These are phyloP conservation scores for Phlebiopsis flavidoalba DNA, from an alignment of 768 basidiomycete species.

Conservation along the genomic window DNA sequence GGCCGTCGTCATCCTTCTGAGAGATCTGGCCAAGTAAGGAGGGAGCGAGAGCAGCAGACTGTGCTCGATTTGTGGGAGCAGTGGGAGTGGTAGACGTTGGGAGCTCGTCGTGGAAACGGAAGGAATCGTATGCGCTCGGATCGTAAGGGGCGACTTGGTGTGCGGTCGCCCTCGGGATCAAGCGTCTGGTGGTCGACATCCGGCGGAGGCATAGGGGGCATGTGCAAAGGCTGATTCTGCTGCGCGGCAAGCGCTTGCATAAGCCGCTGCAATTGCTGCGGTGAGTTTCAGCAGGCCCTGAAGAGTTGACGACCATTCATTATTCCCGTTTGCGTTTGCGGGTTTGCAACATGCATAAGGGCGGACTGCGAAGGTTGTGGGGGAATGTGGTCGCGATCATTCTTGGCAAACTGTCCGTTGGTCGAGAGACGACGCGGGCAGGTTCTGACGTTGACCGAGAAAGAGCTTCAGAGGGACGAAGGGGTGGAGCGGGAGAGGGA, in stretches of 20 bases:
- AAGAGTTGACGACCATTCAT: constrained; percentile 30
- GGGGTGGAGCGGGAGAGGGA: neutral
- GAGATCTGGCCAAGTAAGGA: constrained; percentile 20
- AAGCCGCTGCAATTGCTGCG: constrained; percentile 54
- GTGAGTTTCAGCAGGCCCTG: constrained; percentile 45
- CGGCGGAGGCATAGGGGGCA: constrained; percentile 2
- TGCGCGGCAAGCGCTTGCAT: constrained; percentile 22
- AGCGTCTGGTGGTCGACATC: neutral
- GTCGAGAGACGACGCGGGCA: neutral
- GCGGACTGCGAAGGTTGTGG: neutral
- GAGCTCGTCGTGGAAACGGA: constrained; percentile 14
- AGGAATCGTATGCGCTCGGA: constrained; percentile 10
- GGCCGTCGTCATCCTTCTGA: constrained; percentile 22
- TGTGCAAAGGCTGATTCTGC: constrained; percentile 12
- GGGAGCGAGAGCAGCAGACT: constrained; percentile 12
- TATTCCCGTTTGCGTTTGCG: neutral
- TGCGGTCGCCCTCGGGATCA: constrained; percentile 2
- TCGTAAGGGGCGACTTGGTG: constrained; percentile 12
- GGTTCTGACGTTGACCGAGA: neutral
- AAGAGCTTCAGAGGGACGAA: constrained; percentile 3
- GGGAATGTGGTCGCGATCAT: neutral
- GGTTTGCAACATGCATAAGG: neutral
- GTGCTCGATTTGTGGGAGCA: neutral
- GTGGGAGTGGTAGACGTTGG: constrained; percentile 16
- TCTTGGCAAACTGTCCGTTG: neutral